Evolutionary conservation across 176 grass and related monocot species (phyloP).

Genomic region (Areca catechu): DNA sequence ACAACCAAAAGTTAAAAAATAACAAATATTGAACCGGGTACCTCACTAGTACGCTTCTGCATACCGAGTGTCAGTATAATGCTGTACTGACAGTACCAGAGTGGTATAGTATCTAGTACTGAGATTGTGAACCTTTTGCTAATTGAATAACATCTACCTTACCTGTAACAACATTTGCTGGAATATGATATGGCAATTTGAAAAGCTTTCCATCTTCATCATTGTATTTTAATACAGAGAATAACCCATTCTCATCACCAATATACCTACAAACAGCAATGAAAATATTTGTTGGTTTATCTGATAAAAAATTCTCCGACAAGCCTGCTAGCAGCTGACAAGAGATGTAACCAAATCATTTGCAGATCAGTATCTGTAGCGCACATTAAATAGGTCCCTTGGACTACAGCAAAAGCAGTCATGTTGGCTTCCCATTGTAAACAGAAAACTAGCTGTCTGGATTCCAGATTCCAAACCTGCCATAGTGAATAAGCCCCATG

Average conservation of each 20-base stretch:
- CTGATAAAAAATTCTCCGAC: conserved; percentile 10
- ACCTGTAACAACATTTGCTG: conserved; percentile 48
- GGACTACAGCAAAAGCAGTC: conserved; percentile 88
- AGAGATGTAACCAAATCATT: conserved; percentile 10
- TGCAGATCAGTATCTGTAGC: conserved; percentile 9
- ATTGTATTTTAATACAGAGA: conserved; percentile 83
- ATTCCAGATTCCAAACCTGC: conserved; percentile 95
- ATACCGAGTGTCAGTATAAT: too few species aligned
- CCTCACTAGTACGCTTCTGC: too few species aligned
- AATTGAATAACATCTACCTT: not conserved
- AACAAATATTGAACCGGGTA: too few species aligned
- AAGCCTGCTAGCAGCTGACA: conserved; percentile 10
- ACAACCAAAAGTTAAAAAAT: too few species aligned
- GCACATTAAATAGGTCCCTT: conserved; percentile 70
- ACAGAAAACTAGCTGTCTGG: conserved; percentile 64
- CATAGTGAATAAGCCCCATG: conserved; percentile 4
- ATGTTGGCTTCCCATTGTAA: conserved; percentile 67
- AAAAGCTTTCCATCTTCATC: conserved; percentile 71
- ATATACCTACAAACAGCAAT: conserved; percentile 57
- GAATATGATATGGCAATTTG: conserved; percentile 71
- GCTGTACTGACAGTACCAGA: too few species aligned
- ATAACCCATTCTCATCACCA: conserved; percentile 88
- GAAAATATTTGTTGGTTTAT: conserved; percentile 12
- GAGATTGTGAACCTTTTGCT: too few species aligned
- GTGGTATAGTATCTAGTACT: too few species aligned